Conservation (phyloP, 2,329 filamentous ascomycete species). For the Trichoderma endophyticum region DNA sequence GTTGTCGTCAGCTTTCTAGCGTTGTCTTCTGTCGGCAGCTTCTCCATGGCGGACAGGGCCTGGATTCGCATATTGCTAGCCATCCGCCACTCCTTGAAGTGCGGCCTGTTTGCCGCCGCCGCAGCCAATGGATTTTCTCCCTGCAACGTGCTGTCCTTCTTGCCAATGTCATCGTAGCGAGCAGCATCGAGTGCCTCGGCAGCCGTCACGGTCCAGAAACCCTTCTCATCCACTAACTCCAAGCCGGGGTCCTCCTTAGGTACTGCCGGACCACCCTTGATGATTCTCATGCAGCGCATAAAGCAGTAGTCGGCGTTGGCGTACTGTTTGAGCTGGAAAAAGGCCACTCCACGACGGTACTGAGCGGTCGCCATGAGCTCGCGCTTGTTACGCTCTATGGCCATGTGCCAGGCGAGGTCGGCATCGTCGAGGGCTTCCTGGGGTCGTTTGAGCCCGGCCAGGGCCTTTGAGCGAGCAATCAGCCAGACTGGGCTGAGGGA, state of each 20-base stretch:
- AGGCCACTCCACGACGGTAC: constrained; percentile 71
- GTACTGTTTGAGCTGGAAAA: constrained; percentile 66
- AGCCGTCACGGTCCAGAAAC: constrained; percentile 45
- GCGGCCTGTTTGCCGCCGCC: neutral
- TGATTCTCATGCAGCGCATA: constrained; percentile 49
- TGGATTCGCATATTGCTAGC: constrained; percentile 48
- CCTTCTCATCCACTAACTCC: constrained; percentile 40
- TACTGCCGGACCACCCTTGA: constrained; percentile 31
- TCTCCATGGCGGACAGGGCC: constrained; percentile 44
- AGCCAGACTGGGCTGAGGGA: constrained; percentile 74
- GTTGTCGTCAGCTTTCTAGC: constrained; percentile 45
- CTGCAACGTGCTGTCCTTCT: constrained; percentile 15
- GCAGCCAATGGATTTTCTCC: neutral
- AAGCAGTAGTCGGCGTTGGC: constrained; percentile 75
- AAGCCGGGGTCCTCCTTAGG: constrained; percentile 33
- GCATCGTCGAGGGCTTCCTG: constrained; percentile 67
- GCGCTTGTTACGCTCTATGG: constrained; percentile 66
- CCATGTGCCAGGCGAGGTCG: constrained; percentile 61
- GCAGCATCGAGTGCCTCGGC: constrained; percentile 30
- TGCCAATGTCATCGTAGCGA: constrained; percentile 32
- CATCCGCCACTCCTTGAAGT: constrained; percentile 35
- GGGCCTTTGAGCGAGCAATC: constrained; percentile 75
- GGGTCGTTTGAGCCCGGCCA: constrained; percentile 61
- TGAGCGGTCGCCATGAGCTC: constrained; percentile 78
- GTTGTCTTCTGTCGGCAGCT: constrained; percentile 42